phyloP scores from a whole-genome alignment of 2,329 filamentous ascomycete species.

The Botrytis byssoidea region DNA sequence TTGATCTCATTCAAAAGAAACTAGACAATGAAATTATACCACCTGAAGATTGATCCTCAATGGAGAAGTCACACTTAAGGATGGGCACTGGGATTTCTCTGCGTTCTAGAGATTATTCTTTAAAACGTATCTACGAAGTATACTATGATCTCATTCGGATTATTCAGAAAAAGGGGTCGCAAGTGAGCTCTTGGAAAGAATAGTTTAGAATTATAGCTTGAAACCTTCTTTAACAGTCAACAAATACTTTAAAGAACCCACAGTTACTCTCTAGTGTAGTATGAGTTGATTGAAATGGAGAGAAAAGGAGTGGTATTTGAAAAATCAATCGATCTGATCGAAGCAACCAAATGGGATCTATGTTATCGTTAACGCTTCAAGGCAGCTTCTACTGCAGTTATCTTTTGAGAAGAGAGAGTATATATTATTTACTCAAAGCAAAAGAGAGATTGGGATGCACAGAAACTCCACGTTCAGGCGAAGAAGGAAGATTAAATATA shows the following conservation, averaged over 20 bases:
- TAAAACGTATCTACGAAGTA: not conserved
- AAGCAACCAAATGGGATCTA: not conserved
- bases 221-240: rapidly evolving
- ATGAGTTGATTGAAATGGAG: not conserved
- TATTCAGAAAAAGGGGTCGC: not conserved
- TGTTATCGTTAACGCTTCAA: not conserved
- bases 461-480: not conserved
- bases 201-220: not conserved
- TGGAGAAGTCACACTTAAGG: not conserved
- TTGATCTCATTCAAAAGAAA: rapidly evolving
- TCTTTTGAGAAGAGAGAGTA: not conserved
- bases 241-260: not conserved
- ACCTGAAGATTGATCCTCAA: not conserved
- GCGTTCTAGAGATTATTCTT: too few relatives aligned
- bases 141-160: not conserved
- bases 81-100: too few relatives aligned
- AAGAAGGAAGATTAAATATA: not conserved
- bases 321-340: not conserved
- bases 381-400: not conserved
- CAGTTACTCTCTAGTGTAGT: not conserved
- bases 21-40: not conserved
- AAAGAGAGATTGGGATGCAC: not conserved
- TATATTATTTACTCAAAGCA: not conserved
- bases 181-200: not conserved
- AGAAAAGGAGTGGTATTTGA: rapidly evolving